Evolutionary conservation across 495 filamentous ascomycete genomes (phyloP), one percentile per base, ranked within the genome.

Genomic region (Polyplosphaeria fusca): DNA sequence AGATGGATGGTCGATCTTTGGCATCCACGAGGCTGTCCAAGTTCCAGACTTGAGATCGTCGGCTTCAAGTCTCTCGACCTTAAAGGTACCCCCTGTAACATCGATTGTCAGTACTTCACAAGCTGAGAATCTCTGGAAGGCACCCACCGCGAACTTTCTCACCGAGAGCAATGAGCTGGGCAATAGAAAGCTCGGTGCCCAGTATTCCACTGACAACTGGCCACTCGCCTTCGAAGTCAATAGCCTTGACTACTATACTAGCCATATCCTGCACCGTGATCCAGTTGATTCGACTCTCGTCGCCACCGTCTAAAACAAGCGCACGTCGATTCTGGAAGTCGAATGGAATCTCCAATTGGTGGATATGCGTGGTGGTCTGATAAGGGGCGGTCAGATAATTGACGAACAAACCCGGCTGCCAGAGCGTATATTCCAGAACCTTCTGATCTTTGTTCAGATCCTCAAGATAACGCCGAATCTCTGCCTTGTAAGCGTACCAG

Each of bases 391-490:
- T 75, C 0, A 83, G 56, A 57, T 83, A 84, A 62, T 84, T 65
- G 0, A 77, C 23, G 64, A 84, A 79, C 1, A 79, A 18, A 2
- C 81, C 83, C 0, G 77, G 76, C 32, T 81, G 77, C 58, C 85
- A 84, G 2, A 83, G 66, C 2, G 66, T 72, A 64, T 85, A 86
- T 53, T 83, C 77, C 23, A 85, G 74, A 35, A 81, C 70, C 79
- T 81, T 41, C n/a, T n/a, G n/a, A n/a, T n/a, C n/a, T n/a, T n/a
- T n/a, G n/a, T n/a, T n/a, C n/a, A n/a, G n/a, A n/a, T n/a, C n/a
- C n/a, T n/a, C n/a, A n/a, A n/a, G n/a, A n/a, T n/a, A n/a, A n/a
- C n/a, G n/a, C n/a, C n/a, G n/a, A n/a, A n/a, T n/a, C n/a, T n/a
- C n/a, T n/a, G n/a, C n/a, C n/a, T n/a, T n/a, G n/a, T n/a, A n/a